Base-by-base conservation (phyloP, 768 basidiomycete species). In the Pleurotus platypus region DNA sequence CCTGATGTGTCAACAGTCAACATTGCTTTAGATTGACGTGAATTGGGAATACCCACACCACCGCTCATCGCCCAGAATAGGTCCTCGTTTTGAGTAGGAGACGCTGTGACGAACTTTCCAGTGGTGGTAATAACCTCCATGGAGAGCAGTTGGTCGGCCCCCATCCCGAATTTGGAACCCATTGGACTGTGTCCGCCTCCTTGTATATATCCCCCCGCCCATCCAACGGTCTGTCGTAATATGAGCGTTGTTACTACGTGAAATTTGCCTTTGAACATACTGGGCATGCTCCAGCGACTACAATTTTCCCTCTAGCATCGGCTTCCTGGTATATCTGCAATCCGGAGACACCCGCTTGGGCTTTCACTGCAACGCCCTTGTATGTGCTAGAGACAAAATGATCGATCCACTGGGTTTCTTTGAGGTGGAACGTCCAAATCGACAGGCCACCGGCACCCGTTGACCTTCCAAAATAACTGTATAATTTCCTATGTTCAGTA, bases 51-150 rank as follows among this genome's bases (percentile, higher is more conserved):
- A 1, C 73, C 73, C 1, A 74, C 78, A 0, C 77, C 77, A 9
- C 78, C 78, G 9, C 75, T 65, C 13, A 80, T 58, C 0, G 75
- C 78, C 67, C 71, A 79, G 63, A 78, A 78, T 0, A 80, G 70
- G 49, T 80, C 78, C 12, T 61, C 15, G 54, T 79, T 71, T 49
- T 75, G 66, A 15, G 61, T 63, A 1, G 64, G 64, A 60, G 76
- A 77, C 12, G 71, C 76, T 3, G 68, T 68, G n/a, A 70, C 67
- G 54, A 68, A 60, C 27, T 64, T 48, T 1, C 78, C 79, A 57
- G 73, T 69, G 0, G 78, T 72, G 0, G 75, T 78, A 46, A 80
- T 72, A 24, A 79, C 66, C 43, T 71, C 71, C 60, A 75, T 72
- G 56, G 69, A 59, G 13, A 72, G 61, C 8, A 64, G 64, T 22